These are phyloP conservation scores for Millerago galiae DNA, from an alignment of 805 yeast genomes.

Conservation along the genomic window DNA sequence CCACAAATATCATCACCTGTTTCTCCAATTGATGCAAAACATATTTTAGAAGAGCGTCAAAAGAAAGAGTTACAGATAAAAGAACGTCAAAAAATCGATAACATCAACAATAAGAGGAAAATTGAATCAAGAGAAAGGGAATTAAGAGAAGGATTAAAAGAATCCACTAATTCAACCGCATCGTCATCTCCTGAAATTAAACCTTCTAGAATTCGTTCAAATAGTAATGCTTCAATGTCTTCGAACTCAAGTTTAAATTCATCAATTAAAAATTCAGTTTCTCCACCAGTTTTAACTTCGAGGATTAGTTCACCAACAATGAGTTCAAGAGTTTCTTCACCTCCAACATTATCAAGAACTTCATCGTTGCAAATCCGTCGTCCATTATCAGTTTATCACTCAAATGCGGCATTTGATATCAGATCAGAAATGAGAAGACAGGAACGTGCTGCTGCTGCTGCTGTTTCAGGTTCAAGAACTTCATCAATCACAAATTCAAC, in stretches of 20 bases:
- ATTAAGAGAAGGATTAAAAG: slow-evolving; percentile 14
- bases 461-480: neutral
- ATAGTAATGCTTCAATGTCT: slow-evolving; percentile 11
- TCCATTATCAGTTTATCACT: slow-evolving; percentile 5
- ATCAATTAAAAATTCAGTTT: slow-evolving; percentile 1
- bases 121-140: slow-evolving; percentile 16
- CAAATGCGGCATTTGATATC: slow-evolving; percentile 24
- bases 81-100: neutral
- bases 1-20: neutral
- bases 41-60: slow-evolving; percentile 2
- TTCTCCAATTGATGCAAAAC: neutral
- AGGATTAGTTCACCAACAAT: slow-evolving; percentile 16
- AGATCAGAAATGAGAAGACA: slow-evolving; percentile 23
- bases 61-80: neutral
- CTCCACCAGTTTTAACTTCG: slow-evolving; percentile 14
- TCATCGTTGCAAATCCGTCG: slow-evolving; percentile 4
- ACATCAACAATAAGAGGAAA: slow-evolving; percentile 7
- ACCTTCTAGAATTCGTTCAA: slow-evolving; percentile 11
- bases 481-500: neutral
- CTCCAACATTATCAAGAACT: slow-evolving; percentile 5
- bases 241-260: slow-evolving; percentile 3
- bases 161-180: neutral
- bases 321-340: slow-evolving; percentile 1
- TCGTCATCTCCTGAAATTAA: neutral
- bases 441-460: slow-evolving; percentile 11